Base-by-base conservation (phyloP, 805 yeast genomes). In the Candida saitoana region DNA sequence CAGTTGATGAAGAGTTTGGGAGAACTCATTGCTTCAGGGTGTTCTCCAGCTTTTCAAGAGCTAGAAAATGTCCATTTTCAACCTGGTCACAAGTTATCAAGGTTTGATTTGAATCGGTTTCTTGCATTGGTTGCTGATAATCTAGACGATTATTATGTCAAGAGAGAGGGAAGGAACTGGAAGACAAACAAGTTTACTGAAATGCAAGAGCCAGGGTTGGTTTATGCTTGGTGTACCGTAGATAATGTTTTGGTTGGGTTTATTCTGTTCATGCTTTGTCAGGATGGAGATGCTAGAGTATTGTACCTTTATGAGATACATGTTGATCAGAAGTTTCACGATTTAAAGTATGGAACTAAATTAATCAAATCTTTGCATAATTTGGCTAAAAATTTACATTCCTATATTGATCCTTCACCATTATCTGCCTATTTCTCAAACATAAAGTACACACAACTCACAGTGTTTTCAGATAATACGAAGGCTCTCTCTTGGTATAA, bases 271-370 rank as follows among this genome's bases (percentile, higher is more conserved):
- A 67, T 68, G 47, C 40, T 73, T n/a, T 70, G 75, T 0, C 25
- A 47, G 6, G 79, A 76, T 38, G 60, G 62, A 20, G 69, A 56
- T 7, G 47, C 49, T 3, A 55, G 63, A 38, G 72, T 71, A 12
- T 42, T 80, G 6, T 80, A 79, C 48, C 59, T 80, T 7, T 80
- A 77, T 48, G 86, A 80, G 51, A 73, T 80, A 29, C 86, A 80
- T 41, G 56, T 80, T 0, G 22, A 43, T 2, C 62, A 64, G 1
- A 12, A 37, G 8, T 63, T 47, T 42, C 75, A 77, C 37, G 58
- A 60, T 1, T 29, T 36, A 2, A 50, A 57, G 6, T 19, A 71
- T 0, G 86, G 85, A 0, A 36, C 67, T 0, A 14, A 14, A 8
- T 46, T 79, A n/a, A 57, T 80, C 43, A 19, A 30, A 0, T 14